These are phyloP conservation scores for Lasiosphaeria hispida DNA, from an alignment of 495 filamentous ascomycete species.

Conservation along the genomic window DNA sequence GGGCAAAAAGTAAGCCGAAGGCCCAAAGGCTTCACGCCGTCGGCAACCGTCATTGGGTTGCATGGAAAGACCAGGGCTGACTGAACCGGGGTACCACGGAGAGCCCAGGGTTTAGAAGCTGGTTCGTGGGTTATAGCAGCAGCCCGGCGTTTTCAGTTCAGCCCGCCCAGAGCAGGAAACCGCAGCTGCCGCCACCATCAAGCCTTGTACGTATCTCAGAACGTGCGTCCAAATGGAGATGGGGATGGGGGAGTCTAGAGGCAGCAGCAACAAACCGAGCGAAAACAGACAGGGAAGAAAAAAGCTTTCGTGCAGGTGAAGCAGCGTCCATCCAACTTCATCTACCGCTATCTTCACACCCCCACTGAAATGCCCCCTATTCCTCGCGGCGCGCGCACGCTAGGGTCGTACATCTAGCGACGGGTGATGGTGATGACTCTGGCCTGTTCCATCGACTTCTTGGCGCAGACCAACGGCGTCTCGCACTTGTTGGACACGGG, in stretches of 20 bases:
- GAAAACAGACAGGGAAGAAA: no score
- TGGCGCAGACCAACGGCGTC: not conserved
- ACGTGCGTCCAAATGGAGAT: no score
- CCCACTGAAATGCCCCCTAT: no score
- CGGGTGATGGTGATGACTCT: no score
- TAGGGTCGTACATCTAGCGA: no score
- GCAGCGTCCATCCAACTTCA: no score
- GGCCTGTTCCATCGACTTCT: not conserved
- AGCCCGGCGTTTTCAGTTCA: conserved; percentile 19
- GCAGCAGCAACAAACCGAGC: no score
- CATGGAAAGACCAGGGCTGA: not conserved
- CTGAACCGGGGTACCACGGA: not conserved
- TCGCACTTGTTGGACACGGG: no score
- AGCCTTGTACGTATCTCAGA: not conserved
- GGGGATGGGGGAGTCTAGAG: no score
- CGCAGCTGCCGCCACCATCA: not conserved
- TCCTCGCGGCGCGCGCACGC: no score
- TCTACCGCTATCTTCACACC: no score
- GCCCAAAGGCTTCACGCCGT: not conserved
- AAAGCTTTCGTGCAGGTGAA: no score
- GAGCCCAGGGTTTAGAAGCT: not conserved
- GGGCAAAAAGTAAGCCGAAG: not conserved
- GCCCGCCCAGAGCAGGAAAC: conserved; percentile 20
- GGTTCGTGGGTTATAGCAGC: conserved; percentile 3
- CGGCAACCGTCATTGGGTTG: conserved; percentile 5